Conservation (phyloP, 2,329 filamentous ascomycete species). For the Hirsutella minnesotensis region DNA sequence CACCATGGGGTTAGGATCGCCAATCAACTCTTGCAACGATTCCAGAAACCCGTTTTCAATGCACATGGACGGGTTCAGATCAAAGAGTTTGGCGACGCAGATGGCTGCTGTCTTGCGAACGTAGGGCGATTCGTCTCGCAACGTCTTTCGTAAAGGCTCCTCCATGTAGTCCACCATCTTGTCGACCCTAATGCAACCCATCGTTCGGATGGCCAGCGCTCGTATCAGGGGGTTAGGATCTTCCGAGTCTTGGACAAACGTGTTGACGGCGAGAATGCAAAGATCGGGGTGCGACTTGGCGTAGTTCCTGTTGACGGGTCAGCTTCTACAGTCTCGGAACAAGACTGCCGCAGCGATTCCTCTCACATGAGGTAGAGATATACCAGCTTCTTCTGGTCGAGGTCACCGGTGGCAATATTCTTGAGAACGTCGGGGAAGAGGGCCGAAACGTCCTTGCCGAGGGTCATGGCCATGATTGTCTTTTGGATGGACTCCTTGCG, state of each 20-base stretch:
- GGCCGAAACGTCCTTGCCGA: slow-evolving; percentile 96
- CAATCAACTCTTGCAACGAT: slow-evolving; percentile 87
- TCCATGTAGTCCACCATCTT: slow-evolving; percentile 99
- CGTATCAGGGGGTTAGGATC: slow-evolving; percentile 93
- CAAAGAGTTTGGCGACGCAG: slow-evolving; percentile 95
- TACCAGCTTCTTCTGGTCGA: slow-evolving; percentile 99
- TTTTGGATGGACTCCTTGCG: slow-evolving; percentile 98
- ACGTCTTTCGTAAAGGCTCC: slow-evolving; percentile 87
- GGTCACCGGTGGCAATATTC: slow-evolving; percentile 88
- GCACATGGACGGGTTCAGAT: slow-evolving; percentile 84
- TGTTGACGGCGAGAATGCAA: slow-evolving; percentile 97
- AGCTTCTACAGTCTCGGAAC: background rate
- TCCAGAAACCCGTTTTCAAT: slow-evolving; percentile 96
- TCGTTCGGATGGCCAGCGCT: slow-evolving; percentile 90
- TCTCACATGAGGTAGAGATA: slow-evolving; percentile 92
- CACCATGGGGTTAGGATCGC: slow-evolving; percentile 97
- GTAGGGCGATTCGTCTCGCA: slow-evolving; percentile 95
- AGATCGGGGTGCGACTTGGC: slow-evolving; percentile 97
- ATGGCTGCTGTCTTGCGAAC: slow-evolving; percentile 97
- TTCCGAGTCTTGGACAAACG: slow-evolving; percentile 97
- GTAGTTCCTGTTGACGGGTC: slow-evolving; percentile 63
- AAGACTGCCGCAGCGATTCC: background rate
- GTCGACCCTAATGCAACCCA: slow-evolving; percentile 96
- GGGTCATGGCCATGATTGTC: slow-evolving; percentile 99
- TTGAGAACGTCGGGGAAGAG: slow-evolving; percentile 96